Percentiles rank a stretch among this genome's conserved stretches.
phyloP scores from a whole-genome alignment of 345 rosid genomes.

The Nasturtium officinale region DNA sequence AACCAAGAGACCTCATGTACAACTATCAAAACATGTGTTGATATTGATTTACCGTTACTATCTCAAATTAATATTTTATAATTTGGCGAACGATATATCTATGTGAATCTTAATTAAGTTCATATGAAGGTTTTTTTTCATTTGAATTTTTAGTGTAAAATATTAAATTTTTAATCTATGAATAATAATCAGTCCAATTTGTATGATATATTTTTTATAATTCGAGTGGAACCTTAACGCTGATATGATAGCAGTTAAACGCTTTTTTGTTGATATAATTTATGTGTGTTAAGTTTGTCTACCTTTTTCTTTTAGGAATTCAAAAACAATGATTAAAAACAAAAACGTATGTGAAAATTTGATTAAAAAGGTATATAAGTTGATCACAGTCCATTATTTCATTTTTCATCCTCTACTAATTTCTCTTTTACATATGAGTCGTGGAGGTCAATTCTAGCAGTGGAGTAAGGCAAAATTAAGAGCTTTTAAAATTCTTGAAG shows the following conservation, averaged over 20 bases:
- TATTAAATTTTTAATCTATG: slow-evolving; percentile 7
- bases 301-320: background rate
- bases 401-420: background rate
- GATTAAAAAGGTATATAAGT: background rate
- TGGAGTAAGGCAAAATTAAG: background rate
- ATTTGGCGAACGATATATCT: background rate
- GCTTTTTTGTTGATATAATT: background rate
- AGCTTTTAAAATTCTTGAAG: slow-evolving; percentile 3
- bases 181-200: background rate
- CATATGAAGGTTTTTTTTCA: slow-evolving; percentile 11
- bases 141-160: slow-evolving; percentile 3
- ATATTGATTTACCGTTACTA: background rate
- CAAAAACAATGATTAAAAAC: background rate
- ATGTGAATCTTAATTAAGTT: slow-evolving; percentile 1
- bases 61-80: slow-evolving; percentile 3
- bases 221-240: background rate
- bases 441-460: background rate
- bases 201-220: slow-evolving; percentile 6
- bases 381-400: background rate
- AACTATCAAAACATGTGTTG: slow-evolving; percentile 31
- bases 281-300: background rate
- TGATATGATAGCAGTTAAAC: background rate
- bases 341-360: background rate
- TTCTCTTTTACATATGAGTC: background rate
- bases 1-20: slow-evolving; percentile 38